Base-by-base conservation (phyloP, 2,329 filamentous ascomycete genomes). In the Paracamarosporium sp. region DNA sequence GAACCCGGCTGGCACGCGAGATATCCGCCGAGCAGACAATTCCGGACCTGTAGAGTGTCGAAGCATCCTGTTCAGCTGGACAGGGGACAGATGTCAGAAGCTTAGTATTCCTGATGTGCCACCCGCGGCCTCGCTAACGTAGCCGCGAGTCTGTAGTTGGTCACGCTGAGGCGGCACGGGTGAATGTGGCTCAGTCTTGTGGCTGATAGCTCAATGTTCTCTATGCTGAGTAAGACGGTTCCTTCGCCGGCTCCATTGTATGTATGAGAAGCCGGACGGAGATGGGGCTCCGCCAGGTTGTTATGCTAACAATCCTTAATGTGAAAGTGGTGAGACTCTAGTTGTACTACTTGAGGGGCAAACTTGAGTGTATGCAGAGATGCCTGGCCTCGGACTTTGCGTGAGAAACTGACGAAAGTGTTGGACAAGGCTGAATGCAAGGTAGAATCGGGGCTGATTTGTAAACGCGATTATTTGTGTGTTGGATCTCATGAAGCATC, bases 41-140 rank as follows among this genome's bases (percentile, higher is more conserved):
- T 48, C 46, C 46, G 46, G 31, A 22, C 46, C 31, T 48, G 47
- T 50, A 22, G 24, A 50, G 33, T 24, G 35, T 28, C 47, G 20
- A 50, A 50, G 47, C 47, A 50, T 40, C 20, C 13, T 28, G n/a
- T 40, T 50, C 47, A 50, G 46, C 46, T 48, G 31, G 46, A 48
- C 30, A 38, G 20, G 46, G 31, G 9, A 27, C 47, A 33, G 22
- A 5, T 22, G 47, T 50, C 24, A 50, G 47, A 50, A 50, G 47
- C 47, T 50, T 50, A 24, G 33, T 47, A 11, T 17, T 35, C 44
- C n/a, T 46, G 27, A 33, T 33, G n/a, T 41, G n/a, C 5, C 27
- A 46, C 8, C 44, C 44, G 17, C 13, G 7, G 17, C 44, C 11
- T 22, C 17, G 44, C 44, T 24, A 47, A n/a, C 15, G n/a, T n/a